Evolutionary conservation across 176 grass and related monocot species (phyloP).

Genomic region (Pontederia crassipes): DNA sequence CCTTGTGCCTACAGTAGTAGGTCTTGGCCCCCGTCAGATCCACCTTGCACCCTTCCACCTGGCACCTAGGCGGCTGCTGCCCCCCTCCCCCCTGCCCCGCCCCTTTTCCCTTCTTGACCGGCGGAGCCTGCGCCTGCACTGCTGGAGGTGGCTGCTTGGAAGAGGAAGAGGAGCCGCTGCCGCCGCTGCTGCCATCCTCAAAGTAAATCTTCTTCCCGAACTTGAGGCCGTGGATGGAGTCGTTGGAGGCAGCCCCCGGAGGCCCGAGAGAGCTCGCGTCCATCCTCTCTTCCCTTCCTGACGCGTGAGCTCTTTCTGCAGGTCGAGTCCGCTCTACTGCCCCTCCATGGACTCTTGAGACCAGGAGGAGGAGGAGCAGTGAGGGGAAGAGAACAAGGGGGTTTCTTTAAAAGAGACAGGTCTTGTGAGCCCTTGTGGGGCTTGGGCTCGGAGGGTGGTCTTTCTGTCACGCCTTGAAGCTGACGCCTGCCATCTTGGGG

Average conservation of each 20-base stretch:
- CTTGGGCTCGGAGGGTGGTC: too few relatives aligned
- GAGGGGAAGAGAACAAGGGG: neutral
- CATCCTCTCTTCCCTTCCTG: neutral
- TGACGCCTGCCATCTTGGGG: too few relatives aligned
- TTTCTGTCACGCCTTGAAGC: too few relatives aligned
- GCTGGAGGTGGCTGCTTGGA: neutral
- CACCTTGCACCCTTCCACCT: conserved; percentile 65
- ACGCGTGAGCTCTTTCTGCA: too few relatives aligned
- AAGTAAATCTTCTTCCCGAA: conserved; percentile 98
- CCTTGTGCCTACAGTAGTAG: conserved; percentile 82
- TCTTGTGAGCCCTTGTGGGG: too few relatives aligned
- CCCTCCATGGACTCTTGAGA: conserved; percentile 5
- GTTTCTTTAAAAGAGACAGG: too few relatives aligned
- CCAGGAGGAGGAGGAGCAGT: neutral
- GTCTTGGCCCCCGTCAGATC: conserved; percentile 61
- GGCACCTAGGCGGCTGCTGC: conserved; percentile 36
- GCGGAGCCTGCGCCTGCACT: neutral
- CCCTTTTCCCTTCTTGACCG: conserved; percentile 25
- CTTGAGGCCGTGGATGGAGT: conserved; percentile 61
- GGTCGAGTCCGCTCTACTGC: conserved; percentile 26
- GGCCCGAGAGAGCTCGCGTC: conserved; percentile 1
- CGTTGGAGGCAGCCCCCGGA: conserved; percentile 18
- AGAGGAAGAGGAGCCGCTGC: conserved; percentile 6
- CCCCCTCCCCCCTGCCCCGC: conserved; percentile 10
- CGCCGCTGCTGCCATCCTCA: conserved; percentile 29